Evolutionary conservation across 768 basidiomycete genomes (phyloP), one percentile per base, ranked within the genome.

Genomic region (Termitomyces sp.): DNA sequence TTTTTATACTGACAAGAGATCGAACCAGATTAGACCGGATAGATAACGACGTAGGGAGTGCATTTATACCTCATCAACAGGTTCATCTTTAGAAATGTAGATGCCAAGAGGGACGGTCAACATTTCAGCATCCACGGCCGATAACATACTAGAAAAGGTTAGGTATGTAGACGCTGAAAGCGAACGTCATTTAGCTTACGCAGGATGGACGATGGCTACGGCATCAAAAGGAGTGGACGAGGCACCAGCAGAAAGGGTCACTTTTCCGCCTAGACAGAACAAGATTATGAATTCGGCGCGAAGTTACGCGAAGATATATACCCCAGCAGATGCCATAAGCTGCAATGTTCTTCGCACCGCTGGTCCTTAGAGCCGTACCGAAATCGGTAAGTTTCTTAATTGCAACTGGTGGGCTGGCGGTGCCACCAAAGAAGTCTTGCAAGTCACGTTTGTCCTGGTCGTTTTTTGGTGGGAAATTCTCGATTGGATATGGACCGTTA

Each of bases 311-410:
- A 22, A 36, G 24, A 42, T n/a, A 67, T 72, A 28, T 58, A 80
- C 81, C 79, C 85, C 86, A 83, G 76, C 86, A 86, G 72, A 83
- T 81, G 15, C 81, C 84, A 65, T 83, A 84, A 1, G 74, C 75
- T 39, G 81, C 83, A 44, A 84, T 76, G 24, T 77, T 77, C 38
- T 75, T 75, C 32, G 70, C 77, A 35, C 81, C 82, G 12, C 75
- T 71, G 8, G 71, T 67, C 68, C 78, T 84, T 24, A 85, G 71
- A 24, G 64, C 54, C 35, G 78, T 65, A 8, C 71, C 81, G 52
- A 84, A 80, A 4, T 74, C 69, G 28, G 67, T 67, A 12, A 85
- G 71, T 62, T 83, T 81, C 42, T 71, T 64, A 16, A 79, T 71
- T 24, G 75, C 73, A 36, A 66, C 70, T 1, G 71, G 66, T 3